These are phyloP conservation scores for Daldinia loculata DNA, from an alignment of 495 filamentous ascomycete species.

Conservation along the genomic window DNA sequence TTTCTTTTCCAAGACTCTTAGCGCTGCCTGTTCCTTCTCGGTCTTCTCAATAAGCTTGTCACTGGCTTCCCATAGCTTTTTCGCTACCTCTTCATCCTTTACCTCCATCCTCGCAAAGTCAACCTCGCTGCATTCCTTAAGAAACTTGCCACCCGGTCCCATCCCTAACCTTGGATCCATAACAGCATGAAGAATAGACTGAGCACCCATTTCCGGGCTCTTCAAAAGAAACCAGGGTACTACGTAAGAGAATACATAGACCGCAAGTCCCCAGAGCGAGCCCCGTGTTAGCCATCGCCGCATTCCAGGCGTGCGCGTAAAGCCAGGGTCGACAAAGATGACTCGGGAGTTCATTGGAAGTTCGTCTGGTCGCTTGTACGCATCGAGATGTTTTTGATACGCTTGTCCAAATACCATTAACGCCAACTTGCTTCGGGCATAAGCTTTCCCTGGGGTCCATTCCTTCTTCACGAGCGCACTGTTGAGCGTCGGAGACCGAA, in stretches of 20 bases:
- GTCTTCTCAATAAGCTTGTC: constrained; percentile 83
- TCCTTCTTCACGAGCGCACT: constrained; percentile 52
- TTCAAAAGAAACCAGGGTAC: constrained; percentile 91
- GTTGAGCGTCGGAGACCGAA: constrained; percentile 69
- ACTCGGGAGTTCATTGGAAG: constrained; percentile 81
- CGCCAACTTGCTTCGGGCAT: constrained; percentile 87
- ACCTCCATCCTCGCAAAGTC: constrained; percentile 76
- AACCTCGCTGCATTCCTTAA: constrained; percentile 89
- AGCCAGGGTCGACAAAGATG: constrained; percentile 85
- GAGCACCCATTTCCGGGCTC: constrained; percentile 79
- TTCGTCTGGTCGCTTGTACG: constrained; percentile 82
- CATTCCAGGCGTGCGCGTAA: constrained; percentile 83
- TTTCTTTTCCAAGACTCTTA: constrained; percentile 73
- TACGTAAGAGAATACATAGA: constrained; percentile 82
- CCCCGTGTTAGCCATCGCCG: constrained; percentile 86
- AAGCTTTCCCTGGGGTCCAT: constrained; percentile 66
- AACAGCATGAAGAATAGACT: constrained; percentile 83
- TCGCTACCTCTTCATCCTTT: constrained; percentile 78
- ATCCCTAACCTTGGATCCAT: constrained; percentile 78
- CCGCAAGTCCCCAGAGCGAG: constrained; percentile 77
- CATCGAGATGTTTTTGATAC: constrained; percentile 87
- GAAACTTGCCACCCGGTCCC: constrained; percentile 70
- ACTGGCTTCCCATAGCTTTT: constrained; percentile 86
- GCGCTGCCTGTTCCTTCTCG: constrained; percentile 81
- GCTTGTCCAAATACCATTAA: constrained; percentile 86